Evolutionary conservation across 208 protist genomes (phyloP), one percentile per base, ranked within the genome.

Genomic region (Strigomonas culicis): DNA sequence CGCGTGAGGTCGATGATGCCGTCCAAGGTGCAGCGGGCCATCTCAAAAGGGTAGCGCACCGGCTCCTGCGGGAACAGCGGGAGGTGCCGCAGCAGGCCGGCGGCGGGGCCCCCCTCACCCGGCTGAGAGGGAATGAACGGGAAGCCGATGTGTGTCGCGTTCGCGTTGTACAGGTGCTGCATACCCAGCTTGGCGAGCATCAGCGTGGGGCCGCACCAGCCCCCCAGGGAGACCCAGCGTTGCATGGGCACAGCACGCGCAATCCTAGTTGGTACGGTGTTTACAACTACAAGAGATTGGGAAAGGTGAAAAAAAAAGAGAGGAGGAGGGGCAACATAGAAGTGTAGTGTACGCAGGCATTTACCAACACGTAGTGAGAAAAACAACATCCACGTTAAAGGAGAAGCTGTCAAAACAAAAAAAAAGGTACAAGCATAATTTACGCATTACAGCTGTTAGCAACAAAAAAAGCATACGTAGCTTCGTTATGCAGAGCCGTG

Each of bases 1-100:
- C 21, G 17, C 0, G 76, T 88, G 47, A 93, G 72, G 34, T 93
- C 61, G 24, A 87, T 65, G 8, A 95, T n/a, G 25, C 82, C 90
- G 66, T 93, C 86, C 41, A 93, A 84, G 41, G 86, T 90, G 70
- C 82, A 92, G 59, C 84, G 86, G 0, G 86, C 86, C 68, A 81
- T 72, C 56, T 95, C 90, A 63, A 95, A 95, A 0, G 90, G 90
- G 25, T 90, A 46, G 2, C 63, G 51, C 32, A 90, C 84, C 11
- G 11, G 28, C 27, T 55, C 24, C 50, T 55, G 8, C 27, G n/a
- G 24, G n/a, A 17, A 55, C 1, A 32, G 2, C 19, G 50, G 28
- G 2, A 55, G 7, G 28, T 28, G 25, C 28, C 30, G 3, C 30
- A 1, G 10, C 2, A 21, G 30, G 53, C 4, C 6, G 3, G 28